Evolutionary conservation across 75 land plant species (phyloP).

Genomic region (Chamaecyparis obtusa): DNA sequence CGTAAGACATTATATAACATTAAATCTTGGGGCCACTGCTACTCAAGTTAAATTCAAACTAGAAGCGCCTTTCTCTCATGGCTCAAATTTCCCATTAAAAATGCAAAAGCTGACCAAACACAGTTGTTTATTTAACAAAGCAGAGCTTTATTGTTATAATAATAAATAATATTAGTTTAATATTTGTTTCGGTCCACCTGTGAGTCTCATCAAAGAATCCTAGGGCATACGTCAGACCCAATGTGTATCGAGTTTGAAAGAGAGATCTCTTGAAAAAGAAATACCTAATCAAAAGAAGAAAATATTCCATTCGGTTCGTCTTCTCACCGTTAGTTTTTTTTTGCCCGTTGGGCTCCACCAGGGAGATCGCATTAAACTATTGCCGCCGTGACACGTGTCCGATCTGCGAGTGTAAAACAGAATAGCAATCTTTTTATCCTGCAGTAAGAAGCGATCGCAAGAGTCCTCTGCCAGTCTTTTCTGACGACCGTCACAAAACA

Average conservation of each 20-base stretch:
- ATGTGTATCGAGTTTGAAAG: not conserved
- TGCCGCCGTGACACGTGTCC: not conserved
- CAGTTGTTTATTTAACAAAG: too few species aligned
- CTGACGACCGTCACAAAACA: not conserved
- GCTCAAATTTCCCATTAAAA: too few species aligned
- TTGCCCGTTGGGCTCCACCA: constrained; percentile 31
- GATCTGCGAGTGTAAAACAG: not conserved
- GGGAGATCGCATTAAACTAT: not conserved
- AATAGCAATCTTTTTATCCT: too few species aligned
- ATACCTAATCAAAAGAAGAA: not conserved
- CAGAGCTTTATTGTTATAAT: too few species aligned
- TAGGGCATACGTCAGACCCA: not conserved
- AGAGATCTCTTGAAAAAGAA: not conserved
- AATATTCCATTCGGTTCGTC: not conserved
- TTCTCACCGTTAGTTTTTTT: constrained; percentile 9
- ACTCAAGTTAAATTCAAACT: too few species aligned
- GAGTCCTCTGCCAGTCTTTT: not conserved
- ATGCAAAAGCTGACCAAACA: too few species aligned
- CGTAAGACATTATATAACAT: too few species aligned
- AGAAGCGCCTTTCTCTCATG: too few species aligned
- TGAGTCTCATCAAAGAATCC: not conserved
- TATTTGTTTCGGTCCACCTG: not conserved
- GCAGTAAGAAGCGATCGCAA: not conserved
- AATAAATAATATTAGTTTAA: too few species aligned
- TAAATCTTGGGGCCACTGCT: too few species aligned